Evolutionary conservation across 116 monocot species (phyloP).

Genomic region (Posidonia oceanica): DNA sequence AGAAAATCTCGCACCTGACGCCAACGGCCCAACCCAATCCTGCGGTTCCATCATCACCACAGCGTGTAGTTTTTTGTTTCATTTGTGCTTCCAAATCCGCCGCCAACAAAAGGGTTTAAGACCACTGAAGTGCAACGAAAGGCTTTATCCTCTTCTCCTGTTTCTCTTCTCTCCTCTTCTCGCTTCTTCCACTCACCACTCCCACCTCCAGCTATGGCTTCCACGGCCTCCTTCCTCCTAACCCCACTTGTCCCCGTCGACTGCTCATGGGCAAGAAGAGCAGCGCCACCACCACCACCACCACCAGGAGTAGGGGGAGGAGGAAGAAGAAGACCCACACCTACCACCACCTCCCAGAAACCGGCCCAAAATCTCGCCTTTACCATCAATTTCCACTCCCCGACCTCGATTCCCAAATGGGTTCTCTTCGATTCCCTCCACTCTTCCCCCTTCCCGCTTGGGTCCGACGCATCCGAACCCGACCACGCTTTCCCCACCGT

Average conservation of each 20-base stretch:
- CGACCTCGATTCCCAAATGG: conserved; percentile 14
- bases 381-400: conserved; percentile 4
- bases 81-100: no score
- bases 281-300: not conserved
- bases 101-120: no score
- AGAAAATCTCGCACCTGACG: no score
- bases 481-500: conserved; percentile 26
- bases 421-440: conserved; percentile 18
- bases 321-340: not conserved
- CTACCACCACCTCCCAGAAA: not conserved
- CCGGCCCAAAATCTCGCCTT: not conserved
- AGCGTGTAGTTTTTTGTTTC: no score
- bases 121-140: not conserved
- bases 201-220: conserved; percentile 7
- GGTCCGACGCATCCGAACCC: conserved; percentile 28
- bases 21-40: no score
- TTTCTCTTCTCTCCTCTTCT: not conserved
- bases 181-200: not conserved
- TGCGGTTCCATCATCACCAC: no score
- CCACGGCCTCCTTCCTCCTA: conserved; percentile 13
- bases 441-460: conserved; percentile 35
- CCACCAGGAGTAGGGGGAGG: not conserved
- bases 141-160: conserved; percentile 17
- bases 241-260: conserved; percentile 4
- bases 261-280: conserved; percentile 3